A percentile compares a stretch with the other conserved stretches of the same genome.
Evolutionary conservation across 1,284 basidiomycete species (phyloP).

Genomic region (Heliocybe sulcata): DNA sequence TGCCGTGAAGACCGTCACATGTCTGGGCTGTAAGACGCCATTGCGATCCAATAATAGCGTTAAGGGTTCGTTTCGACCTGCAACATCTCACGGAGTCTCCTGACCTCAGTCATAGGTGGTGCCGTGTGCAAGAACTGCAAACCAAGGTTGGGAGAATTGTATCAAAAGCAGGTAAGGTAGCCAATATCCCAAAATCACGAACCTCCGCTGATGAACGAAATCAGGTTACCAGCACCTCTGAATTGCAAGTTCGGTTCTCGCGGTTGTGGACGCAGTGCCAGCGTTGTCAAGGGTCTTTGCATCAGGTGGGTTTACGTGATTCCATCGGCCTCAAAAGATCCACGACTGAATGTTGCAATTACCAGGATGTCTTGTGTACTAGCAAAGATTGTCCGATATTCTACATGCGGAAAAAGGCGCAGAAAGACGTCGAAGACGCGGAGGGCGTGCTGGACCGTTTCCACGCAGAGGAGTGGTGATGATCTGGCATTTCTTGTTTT

Average conservation of each 20-base stretch:
- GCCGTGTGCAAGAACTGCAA: slow-evolving; percentile 93
- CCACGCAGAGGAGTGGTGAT: slow-evolving; percentile 59
- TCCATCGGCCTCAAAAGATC: background rate
- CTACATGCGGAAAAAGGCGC: slow-evolving; percentile 94
- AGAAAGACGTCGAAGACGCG: slow-evolving; percentile 90
- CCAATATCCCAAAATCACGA: background rate
- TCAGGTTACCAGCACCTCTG: slow-evolving; percentile 57
- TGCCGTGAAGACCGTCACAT: slow-evolving; percentile 89
- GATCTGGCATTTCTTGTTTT: too few relatives aligned
- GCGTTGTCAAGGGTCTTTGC: slow-evolving; percentile 91
- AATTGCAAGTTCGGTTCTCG: slow-evolving; percentile 84
- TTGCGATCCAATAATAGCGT: slow-evolving; percentile 64
- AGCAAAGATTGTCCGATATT: slow-evolving; percentile 98
- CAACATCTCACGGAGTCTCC: background rate
- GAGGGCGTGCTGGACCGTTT: slow-evolving; percentile 77
- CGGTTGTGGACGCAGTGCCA: slow-evolving; percentile 96
- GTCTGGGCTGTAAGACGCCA: slow-evolving; percentile 89
- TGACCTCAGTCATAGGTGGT: slow-evolving; percentile 47
- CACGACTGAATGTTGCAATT: background rate
- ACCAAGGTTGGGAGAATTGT: slow-evolving; percentile 78
- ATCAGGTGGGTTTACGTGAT: slow-evolving; percentile 54
- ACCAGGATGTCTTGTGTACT: slow-evolving; percentile 89
- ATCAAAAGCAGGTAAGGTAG: slow-evolving; percentile 74
- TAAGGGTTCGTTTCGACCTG: slow-evolving; percentile 42
- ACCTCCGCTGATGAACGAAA: background rate